Percentiles rank a stretch among this genome's conserved stretches.
Evolutionary conservation across 768 basidiomycete genomes (phyloP).

Genomic region (Cystofilobasidium bisporidii): DNA sequence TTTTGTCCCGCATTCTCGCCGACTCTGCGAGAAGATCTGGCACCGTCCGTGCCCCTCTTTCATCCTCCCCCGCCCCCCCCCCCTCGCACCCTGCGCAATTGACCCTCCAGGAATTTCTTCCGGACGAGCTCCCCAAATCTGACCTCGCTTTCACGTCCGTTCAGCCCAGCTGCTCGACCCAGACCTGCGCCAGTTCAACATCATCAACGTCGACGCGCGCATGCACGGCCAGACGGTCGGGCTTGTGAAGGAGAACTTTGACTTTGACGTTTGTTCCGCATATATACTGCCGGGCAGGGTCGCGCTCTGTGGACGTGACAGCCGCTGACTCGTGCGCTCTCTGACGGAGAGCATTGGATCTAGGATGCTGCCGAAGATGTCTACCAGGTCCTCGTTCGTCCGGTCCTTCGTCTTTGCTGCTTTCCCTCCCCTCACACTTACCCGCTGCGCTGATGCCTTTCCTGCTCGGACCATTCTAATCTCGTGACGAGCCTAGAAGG

Average conservation of each 20-base stretch:
- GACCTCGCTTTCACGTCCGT: not conserved
- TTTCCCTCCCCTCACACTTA: too few relatives aligned
- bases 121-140: too few relatives aligned
- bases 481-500: too few relatives aligned
- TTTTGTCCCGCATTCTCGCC: too few relatives aligned
- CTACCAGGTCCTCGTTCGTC: slow-evolving; percentile 12
- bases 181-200: slow-evolving; percentile 12
- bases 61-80: not conserved
- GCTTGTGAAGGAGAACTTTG: slow-evolving; percentile 4
- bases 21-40: too few relatives aligned
- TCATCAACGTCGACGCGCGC: slow-evolving; percentile 20
- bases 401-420: too few relatives aligned
- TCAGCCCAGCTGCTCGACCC: slow-evolving; percentile 19
- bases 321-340: not conserved
- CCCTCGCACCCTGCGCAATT: not conserved
- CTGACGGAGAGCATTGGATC: too few relatives aligned
- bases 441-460: too few relatives aligned
- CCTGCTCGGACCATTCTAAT: too few relatives aligned
- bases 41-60: slow-evolving; percentile 14
- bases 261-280: slow-evolving; percentile 16
- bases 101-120: too few relatives aligned
- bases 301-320: too few relatives aligned
- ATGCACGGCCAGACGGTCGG: slow-evolving; percentile 16
- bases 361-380: slow-evolving; percentile 27
- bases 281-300: too few relatives aligned